Evolutionary conservation across 805 yeast genomes (phyloP), one percentile per base, ranked within the genome.

Genomic region (Saturnispora serradocipensis): DNA sequence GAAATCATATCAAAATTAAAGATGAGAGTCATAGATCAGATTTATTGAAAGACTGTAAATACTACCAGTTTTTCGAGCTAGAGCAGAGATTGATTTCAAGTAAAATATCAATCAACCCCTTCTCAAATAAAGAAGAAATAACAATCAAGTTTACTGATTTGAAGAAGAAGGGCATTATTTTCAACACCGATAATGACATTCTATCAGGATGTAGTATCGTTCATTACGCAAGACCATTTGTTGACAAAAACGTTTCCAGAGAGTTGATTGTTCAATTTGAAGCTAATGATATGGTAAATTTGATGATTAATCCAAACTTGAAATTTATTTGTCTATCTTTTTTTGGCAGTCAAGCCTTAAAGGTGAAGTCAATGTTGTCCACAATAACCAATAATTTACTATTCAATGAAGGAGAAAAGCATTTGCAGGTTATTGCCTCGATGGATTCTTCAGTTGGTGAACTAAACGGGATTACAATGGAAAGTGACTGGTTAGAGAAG

Each of bases 61-160:
- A 85, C 67, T 89, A 87, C 64, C 72, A 91, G 45, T 84, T 89
- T 58, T 68, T 78, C 45, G 88, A 81, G 36, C 69, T 89, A 38
- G 95, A 86, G 62, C 95, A 88, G 67, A 67, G 74, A 54, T 62
- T 89, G 24, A 65, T 85, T n/a, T 75, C 76, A 46, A 78, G 75
- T 58, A 64, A 64, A 27, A 71, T 84, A 11, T 54, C 67, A 1
- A 63, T 64, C 45, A 84, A 86, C 58, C 84, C 87, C 0, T 72
- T 78, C 56, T 61, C 72, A 0, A 58, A 62, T 2, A 55, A 58
- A 1, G 80, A 81, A 56, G 93, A 85, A 57, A 84, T 89, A 9
- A 57, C 78, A 1, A 52, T 87, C 2, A 63, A 71, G 27, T 53
- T 82, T 36, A 57, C 63, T 35, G 82, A 84, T 62, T 42, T 83